Conservation (phyloP, 2,329 filamentous ascomycete genomes). For the Calonectria pauciramosa region DNA sequence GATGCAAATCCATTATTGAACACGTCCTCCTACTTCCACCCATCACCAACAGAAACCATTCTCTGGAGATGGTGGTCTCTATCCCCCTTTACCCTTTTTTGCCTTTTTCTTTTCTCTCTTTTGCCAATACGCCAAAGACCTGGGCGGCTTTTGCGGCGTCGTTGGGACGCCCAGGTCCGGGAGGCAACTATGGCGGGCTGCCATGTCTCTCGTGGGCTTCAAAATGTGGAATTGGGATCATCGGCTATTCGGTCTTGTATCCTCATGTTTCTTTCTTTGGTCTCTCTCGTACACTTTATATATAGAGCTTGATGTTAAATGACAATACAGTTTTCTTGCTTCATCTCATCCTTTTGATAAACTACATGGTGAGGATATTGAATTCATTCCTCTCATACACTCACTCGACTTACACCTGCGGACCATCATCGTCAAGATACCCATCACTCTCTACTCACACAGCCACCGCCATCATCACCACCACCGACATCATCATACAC, state of each 20-base stretch:
- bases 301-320: not conserved
- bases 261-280: not conserved
- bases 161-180: not conserved
- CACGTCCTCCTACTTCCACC: not conserved
- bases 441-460: not conserved
- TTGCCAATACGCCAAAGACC: not conserved
- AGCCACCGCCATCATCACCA: not conserved
- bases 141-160: constrained; percentile 10
- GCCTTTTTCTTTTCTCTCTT: not conserved
- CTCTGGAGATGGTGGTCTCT: not conserved
- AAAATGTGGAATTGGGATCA: constrained; percentile 11
- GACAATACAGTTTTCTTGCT: not conserved
- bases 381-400: not conserved
- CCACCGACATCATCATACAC: not conserved
- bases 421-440: not conserved
- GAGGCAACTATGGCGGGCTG: not conserved
- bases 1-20: constrained; percentile 1
- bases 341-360: not conserved
- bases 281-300: not conserved
- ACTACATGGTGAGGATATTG: not conserved
- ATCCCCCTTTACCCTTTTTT: not conserved
- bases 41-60: not conserved
- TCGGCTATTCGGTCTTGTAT: constrained; percentile 3
- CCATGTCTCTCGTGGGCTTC: constrained; percentile 10
- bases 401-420: not conserved